phyloP scores from a whole-genome alignment of 192 early-diverging fungal species.

The Podila clonocystis region DNA sequence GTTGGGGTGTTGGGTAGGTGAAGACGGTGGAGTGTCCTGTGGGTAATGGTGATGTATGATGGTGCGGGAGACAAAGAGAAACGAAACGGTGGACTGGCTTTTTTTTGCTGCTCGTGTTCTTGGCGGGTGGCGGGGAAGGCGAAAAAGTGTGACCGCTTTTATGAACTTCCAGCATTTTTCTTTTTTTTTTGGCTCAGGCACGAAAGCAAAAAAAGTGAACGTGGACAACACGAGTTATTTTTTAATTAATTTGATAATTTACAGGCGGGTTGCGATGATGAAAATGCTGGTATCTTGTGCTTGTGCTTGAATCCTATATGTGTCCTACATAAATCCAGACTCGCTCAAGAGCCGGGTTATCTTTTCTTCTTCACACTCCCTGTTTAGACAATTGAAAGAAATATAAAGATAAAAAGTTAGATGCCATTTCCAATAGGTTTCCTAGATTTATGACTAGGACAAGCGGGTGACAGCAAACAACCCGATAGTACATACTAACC shows the following conservation, averaged over 20 bases:
- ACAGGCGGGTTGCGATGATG: not conserved
- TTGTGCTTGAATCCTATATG: not conserved
- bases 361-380: constrained; percentile 86
- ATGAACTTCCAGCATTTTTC: not conserved
- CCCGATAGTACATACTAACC: constrained; percentile 50
- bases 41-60: too few relatives aligned
- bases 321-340: constrained; percentile 78
- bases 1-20: too few relatives aligned
- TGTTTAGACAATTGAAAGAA: constrained; percentile 25
- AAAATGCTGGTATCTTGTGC: too few relatives aligned
- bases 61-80: too few relatives aligned
- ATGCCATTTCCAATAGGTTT: not conserved
- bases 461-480: not conserved
- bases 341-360: constrained; percentile 79
- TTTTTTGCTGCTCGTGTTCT: too few relatives aligned
- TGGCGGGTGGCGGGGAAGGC: too few relatives aligned
- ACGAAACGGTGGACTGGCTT: too few relatives aligned
- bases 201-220: not conserved
- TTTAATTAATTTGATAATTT: not conserved
- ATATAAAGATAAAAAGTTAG: not conserved
- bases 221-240: not conserved
- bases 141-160: too few relatives aligned
- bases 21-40: too few relatives aligned
- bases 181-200: not conserved
- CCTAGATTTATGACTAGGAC: not conserved